These are phyloP conservation scores for Cryptococcus sp. DNA, from an alignment of 1,284 basidiomycete species.

Conservation along the genomic window DNA sequence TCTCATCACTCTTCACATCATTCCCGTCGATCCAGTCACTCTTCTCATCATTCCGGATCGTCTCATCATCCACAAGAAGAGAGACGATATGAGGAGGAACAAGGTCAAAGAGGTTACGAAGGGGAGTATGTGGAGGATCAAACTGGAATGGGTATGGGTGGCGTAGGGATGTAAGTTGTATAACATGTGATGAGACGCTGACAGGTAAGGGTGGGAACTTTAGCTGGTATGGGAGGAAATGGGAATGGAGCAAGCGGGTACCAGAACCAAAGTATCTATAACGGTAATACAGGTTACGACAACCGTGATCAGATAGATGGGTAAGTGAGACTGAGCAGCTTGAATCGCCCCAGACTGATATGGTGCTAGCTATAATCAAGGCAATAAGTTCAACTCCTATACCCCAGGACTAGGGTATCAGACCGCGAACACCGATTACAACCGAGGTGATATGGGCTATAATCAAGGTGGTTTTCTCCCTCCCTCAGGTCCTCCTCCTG, in stretches of 20 bases:
- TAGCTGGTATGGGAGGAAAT: neutral
- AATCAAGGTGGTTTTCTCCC: constrained; percentile 15
- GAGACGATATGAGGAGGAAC: neutral
- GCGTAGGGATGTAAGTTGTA: neutral
- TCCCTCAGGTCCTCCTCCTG: constrained; percentile 12
- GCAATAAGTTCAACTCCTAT: too few species aligned
- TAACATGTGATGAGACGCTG: neutral
- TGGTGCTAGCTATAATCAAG: neutral
- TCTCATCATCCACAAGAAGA: neutral
- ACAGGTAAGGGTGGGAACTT: neutral
- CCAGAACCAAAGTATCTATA: neutral
- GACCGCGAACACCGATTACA: neutral
- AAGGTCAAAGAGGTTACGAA: neutral
- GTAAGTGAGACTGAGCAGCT: neutral
- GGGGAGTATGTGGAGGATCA: neutral
- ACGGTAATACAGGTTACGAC: neutral
- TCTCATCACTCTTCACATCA: neutral
- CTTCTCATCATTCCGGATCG: neutral
- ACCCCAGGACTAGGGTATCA: neutral
- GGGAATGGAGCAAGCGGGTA: too few species aligned
- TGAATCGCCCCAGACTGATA: neutral
- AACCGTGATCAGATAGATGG: neutral
- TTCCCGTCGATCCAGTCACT: neutral
- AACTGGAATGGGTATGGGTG: too few species aligned
- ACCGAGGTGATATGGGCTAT: neutral